These are phyloP conservation scores for Thermoascus crustaceus DNA, from an alignment of 2,329 filamentous ascomycete species.

Conservation along the genomic window DNA sequence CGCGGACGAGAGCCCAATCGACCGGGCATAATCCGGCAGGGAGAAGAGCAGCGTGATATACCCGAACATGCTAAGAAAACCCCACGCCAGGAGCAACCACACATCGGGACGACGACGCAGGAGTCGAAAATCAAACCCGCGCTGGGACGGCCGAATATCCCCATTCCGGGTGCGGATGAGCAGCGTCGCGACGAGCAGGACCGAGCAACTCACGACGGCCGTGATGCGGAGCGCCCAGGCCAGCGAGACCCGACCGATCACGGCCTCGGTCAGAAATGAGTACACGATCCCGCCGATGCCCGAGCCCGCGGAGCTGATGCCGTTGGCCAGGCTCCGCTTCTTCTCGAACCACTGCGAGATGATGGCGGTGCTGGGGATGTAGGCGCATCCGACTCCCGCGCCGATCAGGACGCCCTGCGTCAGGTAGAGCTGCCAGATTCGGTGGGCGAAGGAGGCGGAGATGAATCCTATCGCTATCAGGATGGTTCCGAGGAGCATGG, in stretches of 20 bases:
- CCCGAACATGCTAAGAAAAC: slow-evolving; percentile 40
- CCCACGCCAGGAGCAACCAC: not conserved
- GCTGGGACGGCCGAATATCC: slow-evolving; percentile 14
- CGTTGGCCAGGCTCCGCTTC: slow-evolving; percentile 22
- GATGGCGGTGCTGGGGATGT: slow-evolving; percentile 10
- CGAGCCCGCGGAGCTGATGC: slow-evolving; percentile 17
- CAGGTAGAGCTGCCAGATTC: slow-evolving; percentile 9
- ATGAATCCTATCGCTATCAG: slow-evolving; percentile 9
- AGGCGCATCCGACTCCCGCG: slow-evolving; percentile 13
- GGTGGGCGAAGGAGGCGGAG: slow-evolving; percentile 14
- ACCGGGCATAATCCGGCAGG: slow-evolving; percentile 40
- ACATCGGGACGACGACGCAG: not conserved
- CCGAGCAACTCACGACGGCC: slow-evolving; percentile 15
- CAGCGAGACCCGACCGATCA: slow-evolving; percentile 20
- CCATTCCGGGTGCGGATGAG: slow-evolving; percentile 19
- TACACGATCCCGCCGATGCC: slow-evolving; percentile 11
- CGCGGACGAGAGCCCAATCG: slow-evolving; percentile 31
- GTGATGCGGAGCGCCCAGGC: slow-evolving; percentile 23
- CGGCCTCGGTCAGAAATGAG: slow-evolving; percentile 15
- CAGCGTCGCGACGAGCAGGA: slow-evolving; percentile 13
- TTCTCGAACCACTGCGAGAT: slow-evolving; percentile 22
- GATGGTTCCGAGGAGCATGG: slow-evolving; percentile 7
- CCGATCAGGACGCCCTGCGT: slow-evolving; percentile 14
- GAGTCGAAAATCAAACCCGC: not conserved
- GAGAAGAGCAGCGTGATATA: slow-evolving; percentile 43